phyloP scores from a whole-genome alignment of 306 rosid species.

The Cicer cuneatum region DNA sequence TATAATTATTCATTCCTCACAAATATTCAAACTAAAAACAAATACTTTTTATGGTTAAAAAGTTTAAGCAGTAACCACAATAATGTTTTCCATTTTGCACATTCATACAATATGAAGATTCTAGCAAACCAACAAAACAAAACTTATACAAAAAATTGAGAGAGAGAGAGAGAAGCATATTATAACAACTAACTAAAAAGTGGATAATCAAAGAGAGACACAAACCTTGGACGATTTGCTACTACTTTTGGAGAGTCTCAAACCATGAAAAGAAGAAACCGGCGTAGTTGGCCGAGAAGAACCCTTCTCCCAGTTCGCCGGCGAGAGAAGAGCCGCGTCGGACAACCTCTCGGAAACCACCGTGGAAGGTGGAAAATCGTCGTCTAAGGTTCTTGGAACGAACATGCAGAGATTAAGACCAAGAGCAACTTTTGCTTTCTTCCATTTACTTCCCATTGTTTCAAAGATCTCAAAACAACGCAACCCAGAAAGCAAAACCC shows the following conservation, averaged over 20 bases:
- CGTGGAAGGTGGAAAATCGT: conserved; percentile 64
- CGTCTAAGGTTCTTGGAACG: conserved; percentile 77
- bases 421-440: conserved; percentile 83
- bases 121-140: conserved; percentile 33
- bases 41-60: background rate
- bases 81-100: conserved; percentile 26
- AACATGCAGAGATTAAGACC: conserved; percentile 84
- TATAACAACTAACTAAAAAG: background rate
- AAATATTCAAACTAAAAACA: background rate
- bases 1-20: background rate
- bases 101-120: conserved; percentile 27
- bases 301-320: conserved; percentile 55
- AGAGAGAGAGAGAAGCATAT: background rate
- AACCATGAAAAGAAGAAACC: conserved; percentile 42
- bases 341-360: conserved; percentile 68
- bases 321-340: conserved; percentile 86
- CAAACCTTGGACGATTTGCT: conserved; percentile 59
- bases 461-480: conserved; percentile 43
- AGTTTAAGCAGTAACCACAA: background rate
- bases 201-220: conserved; percentile 21
- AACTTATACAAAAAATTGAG: conserved; percentile 7
- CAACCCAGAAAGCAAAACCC: conserved; percentile 30
- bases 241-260: conserved; percentile 51
- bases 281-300: conserved; percentile 50
- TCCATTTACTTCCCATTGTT: conserved; percentile 95